Percentiles rank a stretch among this genome's conserved stretches.
These are phyloP conservation scores for Diophrys appendiculata DNA, from an alignment of 73 alveolate genomes.

Conservation along the genomic window DNA sequence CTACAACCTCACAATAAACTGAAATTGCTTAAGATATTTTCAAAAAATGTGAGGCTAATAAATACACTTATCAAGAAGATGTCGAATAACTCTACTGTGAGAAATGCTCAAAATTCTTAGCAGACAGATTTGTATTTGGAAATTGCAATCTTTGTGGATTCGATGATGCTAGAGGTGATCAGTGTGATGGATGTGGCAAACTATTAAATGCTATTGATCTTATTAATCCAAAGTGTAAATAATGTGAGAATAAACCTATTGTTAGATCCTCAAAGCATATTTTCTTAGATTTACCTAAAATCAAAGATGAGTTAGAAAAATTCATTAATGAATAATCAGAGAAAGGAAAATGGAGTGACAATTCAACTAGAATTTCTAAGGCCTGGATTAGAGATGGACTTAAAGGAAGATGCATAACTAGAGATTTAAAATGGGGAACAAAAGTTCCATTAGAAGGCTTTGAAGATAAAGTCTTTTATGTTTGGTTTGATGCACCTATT, in stretches of 20 bases:
- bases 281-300: slow-evolving; percentile 85
- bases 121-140: slow-evolving; percentile 96
- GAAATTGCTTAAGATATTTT: slow-evolving; percentile 92
- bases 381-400: slow-evolving; percentile 93
- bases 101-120: slow-evolving; percentile 85
- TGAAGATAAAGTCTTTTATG: slow-evolving; percentile 95
- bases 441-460: slow-evolving; percentile 95
- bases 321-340: slow-evolving; percentile 77
- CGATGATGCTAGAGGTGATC: slow-evolving; percentile 97
- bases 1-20: slow-evolving; percentile 89
- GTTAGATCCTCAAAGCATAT: slow-evolving; percentile 78
- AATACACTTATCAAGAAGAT: slow-evolving; percentile 72
- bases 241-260: slow-evolving; percentile 84
- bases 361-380: slow-evolving; percentile 76
- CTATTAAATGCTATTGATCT: slow-evolving; percentile 91
- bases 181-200: slow-evolving; percentile 96
- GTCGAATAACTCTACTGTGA: slow-evolving; percentile 87
- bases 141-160: slow-evolving; percentile 91
- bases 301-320: slow-evolving; percentile 73
- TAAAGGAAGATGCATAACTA: slow-evolving; percentile 94
- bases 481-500: slow-evolving; percentile 99
- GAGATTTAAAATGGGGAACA: slow-evolving; percentile 98
- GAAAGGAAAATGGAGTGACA: slow-evolving; percentile 92
- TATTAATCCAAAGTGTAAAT: slow-evolving; percentile 88
- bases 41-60: slow-evolving; percentile 69